phyloP scores from a whole-genome alignment of 2,329 filamentous ascomycete genomes.

The Didymosphaeria variabile region DNA sequence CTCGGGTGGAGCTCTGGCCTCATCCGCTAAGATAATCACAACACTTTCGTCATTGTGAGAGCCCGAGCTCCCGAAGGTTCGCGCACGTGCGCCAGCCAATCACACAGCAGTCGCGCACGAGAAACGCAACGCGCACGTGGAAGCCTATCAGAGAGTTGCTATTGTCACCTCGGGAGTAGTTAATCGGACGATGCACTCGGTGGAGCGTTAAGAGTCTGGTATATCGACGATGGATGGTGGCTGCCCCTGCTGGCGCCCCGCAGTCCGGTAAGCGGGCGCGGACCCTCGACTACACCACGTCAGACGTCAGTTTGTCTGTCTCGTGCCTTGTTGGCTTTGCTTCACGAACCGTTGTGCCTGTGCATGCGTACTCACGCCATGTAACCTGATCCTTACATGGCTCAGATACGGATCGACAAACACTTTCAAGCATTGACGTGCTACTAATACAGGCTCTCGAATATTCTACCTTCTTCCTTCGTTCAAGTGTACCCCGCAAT shows the following conservation, averaged over 20 bases:
- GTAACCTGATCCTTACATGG: constrained; percentile 12
- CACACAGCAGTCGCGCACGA: neutral
- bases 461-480: constrained; percentile 14
- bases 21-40: constrained; percentile 24
- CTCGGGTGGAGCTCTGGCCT: constrained; percentile 21
- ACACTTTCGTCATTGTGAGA: constrained; percentile 39
- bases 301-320: constrained; percentile 9
- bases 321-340: constrained; percentile 12
- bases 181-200: neutral
- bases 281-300: constrained; percentile 11
- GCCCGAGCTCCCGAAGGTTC: constrained; percentile 25
- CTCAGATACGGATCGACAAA: neutral
- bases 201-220: too few relatives aligned
- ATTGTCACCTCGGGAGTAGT: neutral
- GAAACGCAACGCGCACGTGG: neutral
- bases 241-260: constrained; percentile 19
- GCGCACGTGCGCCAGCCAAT: constrained; percentile 25
- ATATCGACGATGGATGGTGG: neutral
- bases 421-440: neutral
- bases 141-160: constrained; percentile 2
- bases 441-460: constrained; percentile 10
- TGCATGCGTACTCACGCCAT: constrained; percentile 19
- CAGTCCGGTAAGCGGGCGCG: constrained; percentile 6
- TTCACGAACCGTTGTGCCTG: neutral
- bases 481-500: constrained; percentile 35